Base-by-base conservation (phyloP, 2,329 filamentous ascomycete genomes). In the Fusarium incarnatum region DNA sequence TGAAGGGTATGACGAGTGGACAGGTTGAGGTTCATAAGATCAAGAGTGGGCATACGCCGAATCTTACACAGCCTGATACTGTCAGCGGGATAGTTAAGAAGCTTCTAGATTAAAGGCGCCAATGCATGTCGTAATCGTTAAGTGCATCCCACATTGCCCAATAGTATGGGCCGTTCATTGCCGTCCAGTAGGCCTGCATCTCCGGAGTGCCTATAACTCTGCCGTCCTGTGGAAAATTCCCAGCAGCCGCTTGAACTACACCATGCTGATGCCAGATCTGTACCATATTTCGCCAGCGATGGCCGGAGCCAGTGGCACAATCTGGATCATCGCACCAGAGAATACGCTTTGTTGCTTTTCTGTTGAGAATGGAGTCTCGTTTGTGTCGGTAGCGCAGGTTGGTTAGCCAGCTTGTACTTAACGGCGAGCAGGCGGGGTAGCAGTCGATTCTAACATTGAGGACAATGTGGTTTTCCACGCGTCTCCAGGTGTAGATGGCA, bases 1-100 rank as follows among this genome's bases (percentile, higher is more conserved):
- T 64, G 6, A 53, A 45, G 27, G 23, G 41, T 3, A 37, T 45
- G 9, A 49, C 10, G 5, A 46, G 32, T 20, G 49, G 53, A 3
- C 5, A 56, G 13, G 41, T 53, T 27, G 16, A 40, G 1, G 30
- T 54, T 10, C 56, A 66, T 12, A 53, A 49, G 16, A 53, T 67
- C 2, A 34, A 53, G 18, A 50, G 50, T 13, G 61, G 61, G 2
- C 61, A 67, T 46, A 40, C 37, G 4, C 42, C 64, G 10, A 41
- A 28, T 11, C 15, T 54, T 8, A 57, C 28, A 8, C 61, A 66
- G 12, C 56, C 54, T 7, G 47, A 53, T 6, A 46, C 48, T 23
- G 13, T 67, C n/a, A 12, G 34, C 1, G 20, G n/a, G 11, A 56
- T 61, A 8, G 25, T 65, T 2, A 57, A 53, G 20, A 18, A 23